These are phyloP conservation scores for Ophiostoma tasmaniense DNA, from an alignment of 2,329 filamentous ascomycete genomes.

Conservation along the genomic window DNA sequence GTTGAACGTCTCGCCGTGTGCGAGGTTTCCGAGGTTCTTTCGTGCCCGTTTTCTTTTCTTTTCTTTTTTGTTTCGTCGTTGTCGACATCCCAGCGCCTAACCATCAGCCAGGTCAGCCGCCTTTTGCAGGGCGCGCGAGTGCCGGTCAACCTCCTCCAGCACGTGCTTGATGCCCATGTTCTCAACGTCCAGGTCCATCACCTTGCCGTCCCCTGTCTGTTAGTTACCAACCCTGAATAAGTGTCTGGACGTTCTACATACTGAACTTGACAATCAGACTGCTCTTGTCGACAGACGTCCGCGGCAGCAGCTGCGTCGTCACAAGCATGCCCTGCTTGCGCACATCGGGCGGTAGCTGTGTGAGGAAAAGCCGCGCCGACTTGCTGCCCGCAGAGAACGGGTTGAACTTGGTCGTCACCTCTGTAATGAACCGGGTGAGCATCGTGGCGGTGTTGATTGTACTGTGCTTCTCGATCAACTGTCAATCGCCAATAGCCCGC, in stretches of 20 bases:
- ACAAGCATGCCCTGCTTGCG: conserved; percentile 66
- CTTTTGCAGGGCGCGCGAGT: conserved; percentile 74
- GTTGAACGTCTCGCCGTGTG: too few relatives aligned
- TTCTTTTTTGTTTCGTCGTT: not conserved
- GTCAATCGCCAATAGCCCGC: not conserved
- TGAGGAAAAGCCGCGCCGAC: conserved; percentile 80
- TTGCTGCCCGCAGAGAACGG: conserved; percentile 75
- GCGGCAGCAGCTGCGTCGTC: conserved; percentile 65
- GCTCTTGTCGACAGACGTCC: conserved; percentile 58
- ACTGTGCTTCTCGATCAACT: not conserved
- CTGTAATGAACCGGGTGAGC: conserved; percentile 81
- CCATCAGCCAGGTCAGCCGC: conserved; percentile 63
- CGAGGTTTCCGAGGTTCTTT: not conserved
- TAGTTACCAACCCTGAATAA: not conserved
- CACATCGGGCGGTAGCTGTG: conserved; percentile 71
- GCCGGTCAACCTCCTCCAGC: conserved; percentile 79
- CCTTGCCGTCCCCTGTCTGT: conserved; percentile 75
- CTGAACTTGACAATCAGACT: conserved; percentile 77
- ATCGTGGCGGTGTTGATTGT: conserved; percentile 38
- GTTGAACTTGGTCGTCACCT: conserved; percentile 81
- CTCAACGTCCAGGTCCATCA: conserved; percentile 72
- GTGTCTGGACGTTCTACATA: conserved; percentile 27
- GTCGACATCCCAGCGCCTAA: conserved; percentile 14
- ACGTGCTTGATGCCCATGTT: conserved; percentile 79
- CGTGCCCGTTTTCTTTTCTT: not conserved